Percentiles rank a stretch among this genome's conserved stretches.
Conservation (phyloP, 768 basidiomycete species). For the Suillus cothurnatus region DNA sequence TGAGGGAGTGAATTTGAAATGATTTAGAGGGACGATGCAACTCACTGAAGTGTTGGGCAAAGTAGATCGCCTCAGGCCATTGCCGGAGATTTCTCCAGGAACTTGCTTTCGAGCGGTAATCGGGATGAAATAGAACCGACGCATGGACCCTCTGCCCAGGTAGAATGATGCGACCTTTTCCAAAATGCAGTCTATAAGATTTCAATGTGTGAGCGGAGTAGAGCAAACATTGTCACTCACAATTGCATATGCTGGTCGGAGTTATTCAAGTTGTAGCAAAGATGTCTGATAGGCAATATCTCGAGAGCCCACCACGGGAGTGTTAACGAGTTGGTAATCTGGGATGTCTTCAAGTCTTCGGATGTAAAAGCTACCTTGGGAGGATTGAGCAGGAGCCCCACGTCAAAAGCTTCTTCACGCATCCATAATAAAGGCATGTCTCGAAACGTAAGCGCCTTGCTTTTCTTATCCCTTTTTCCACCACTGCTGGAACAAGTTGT, state of each 20-base stretch:
- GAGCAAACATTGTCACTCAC: conserved; percentile 12
- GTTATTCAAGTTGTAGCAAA: conserved; percentile 34
- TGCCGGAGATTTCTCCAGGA: conserved; percentile 23
- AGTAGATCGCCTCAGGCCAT: conserved; percentile 26
- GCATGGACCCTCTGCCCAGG: conserved; percentile 35
- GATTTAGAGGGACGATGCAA: background rate
- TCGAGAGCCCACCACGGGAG: conserved; percentile 28
- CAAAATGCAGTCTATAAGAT: conserved; percentile 26
- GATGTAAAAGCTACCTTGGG: conserved; percentile 31
- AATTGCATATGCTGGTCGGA: conserved; percentile 23
- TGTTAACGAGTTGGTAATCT: conserved; percentile 20
- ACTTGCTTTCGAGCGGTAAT: conserved; percentile 29
- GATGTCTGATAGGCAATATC: conserved; percentile 23
- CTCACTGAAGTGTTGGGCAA: background rate
- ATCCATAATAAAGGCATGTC: conserved; percentile 34
- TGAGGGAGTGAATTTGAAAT: conserved; percentile 29
- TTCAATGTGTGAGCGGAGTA: conserved; percentile 10
- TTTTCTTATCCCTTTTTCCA: conserved; percentile 25
- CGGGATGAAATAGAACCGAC: conserved; percentile 31
- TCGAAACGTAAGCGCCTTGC: conserved; percentile 23
- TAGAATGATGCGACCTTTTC: conserved; percentile 27
- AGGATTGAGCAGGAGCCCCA: conserved; percentile 24
- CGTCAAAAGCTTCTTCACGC: conserved; percentile 31
- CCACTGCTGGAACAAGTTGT: conserved; percentile 26
- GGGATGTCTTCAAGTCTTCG: conserved; percentile 25